phyloP scores from a whole-genome alignment of 1,139 yeast species.

The Saccharomycopsis crataegensis region DNA sequence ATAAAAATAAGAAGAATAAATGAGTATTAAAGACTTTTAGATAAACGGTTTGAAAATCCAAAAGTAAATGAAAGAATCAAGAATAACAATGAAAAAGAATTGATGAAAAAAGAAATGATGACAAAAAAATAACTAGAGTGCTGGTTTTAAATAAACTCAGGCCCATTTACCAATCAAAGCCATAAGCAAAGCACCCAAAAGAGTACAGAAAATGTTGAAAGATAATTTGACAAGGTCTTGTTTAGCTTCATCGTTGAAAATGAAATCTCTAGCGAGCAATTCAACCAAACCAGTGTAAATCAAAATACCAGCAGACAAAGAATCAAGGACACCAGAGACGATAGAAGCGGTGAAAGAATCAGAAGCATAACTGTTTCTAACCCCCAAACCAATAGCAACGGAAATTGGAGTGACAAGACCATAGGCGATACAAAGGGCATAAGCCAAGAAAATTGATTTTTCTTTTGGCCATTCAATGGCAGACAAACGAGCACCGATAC shows the following conservation, averaged over 20 bases:
- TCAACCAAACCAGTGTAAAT: conserved; percentile 83
- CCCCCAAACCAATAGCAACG: conserved; percentile 81
- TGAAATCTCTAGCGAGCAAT: conserved; percentile 81
- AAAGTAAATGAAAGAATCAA: neutral
- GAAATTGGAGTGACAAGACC: conserved; percentile 78
- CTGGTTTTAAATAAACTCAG: conserved; percentile 22
- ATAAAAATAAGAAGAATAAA: too few species aligned
- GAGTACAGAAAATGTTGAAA: conserved; percentile 29
- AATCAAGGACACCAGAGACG: conserved; percentile 72
- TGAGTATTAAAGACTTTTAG: neutral
- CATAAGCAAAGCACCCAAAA: conserved; percentile 70
- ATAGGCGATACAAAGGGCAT: conserved; percentile 51
- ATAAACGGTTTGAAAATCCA: neutral
- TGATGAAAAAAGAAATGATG: too few species aligned
- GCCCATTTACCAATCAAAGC: conserved; percentile 80
- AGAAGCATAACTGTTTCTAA: conserved; percentile 59
- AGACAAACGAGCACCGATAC: conserved; percentile 82
- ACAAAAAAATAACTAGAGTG: neutral
- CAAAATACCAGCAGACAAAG: conserved; percentile 80
- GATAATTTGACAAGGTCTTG: conserved; percentile 32
- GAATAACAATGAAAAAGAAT: neutral
- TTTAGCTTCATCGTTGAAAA: conserved; percentile 56
- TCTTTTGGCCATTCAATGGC: conserved; percentile 57
- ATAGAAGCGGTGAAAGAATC: conserved; percentile 59
- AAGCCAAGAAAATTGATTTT: conserved; percentile 44